Evolutionary conservation across 371 early-diverging fungal species (phyloP).

Genomic region (Lichtheimia hyalospora): DNA sequence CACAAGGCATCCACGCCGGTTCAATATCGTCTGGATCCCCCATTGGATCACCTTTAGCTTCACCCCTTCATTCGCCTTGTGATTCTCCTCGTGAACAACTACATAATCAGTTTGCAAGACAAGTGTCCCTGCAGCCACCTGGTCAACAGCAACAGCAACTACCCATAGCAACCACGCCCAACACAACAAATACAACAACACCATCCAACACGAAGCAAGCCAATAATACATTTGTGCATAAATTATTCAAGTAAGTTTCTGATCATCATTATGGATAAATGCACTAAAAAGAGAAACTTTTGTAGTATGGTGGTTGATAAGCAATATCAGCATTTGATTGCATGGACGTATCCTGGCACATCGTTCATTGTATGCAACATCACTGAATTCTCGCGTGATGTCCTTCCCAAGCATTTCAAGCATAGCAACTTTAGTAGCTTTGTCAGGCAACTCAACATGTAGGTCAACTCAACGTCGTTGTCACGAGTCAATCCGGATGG

Average conservation of each 20-base stretch:
- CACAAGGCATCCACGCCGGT: no score
- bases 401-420: slow-evolving; percentile 77
- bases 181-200: background rate
- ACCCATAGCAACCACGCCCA: background rate
- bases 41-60: background rate
- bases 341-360: slow-evolving; percentile 75
- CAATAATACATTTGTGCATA: slow-evolving; percentile 35
- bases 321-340: slow-evolving; percentile 71
- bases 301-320: slow-evolving; percentile 74
- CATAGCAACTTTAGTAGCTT: slow-evolving; percentile 82
- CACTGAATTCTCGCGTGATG: slow-evolving; percentile 68
- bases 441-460: slow-evolving; percentile 84
- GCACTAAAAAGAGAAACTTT: background rate
- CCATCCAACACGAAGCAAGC: no score
- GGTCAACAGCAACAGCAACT: background rate
- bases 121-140: background rate
- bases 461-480: slow-evolving; percentile 16
- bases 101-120: background rate
- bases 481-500: no score
- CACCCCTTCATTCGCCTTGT: background rate
- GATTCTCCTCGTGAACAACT: background rate
- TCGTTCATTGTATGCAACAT: slow-evolving; percentile 87
- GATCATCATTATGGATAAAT: no score
- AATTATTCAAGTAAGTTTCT: slow-evolving; percentile 28
- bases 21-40: background rate